These are phyloP conservation scores for Keithomyces neogunnii DNA, from an alignment of 2,329 filamentous ascomycete genomes.

Conservation along the genomic window DNA sequence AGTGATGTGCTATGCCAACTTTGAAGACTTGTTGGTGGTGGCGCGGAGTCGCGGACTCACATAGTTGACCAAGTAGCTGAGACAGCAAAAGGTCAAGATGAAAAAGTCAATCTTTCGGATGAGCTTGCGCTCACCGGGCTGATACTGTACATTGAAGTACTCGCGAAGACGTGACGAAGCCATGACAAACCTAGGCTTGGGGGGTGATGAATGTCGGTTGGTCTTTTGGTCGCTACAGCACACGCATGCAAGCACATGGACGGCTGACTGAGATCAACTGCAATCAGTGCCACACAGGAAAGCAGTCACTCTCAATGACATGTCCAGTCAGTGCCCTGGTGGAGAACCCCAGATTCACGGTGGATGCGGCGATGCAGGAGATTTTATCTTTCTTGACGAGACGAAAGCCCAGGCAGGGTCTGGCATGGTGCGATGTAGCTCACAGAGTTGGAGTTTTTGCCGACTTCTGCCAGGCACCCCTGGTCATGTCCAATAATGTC, in stretches of 20 bases:
- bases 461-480: too few species aligned
- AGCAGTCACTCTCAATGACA: not conserved
- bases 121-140: conserved; percentile 33
- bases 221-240: too few species aligned
- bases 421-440: too few species aligned
- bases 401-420: too few species aligned
- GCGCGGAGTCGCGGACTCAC: not conserved
- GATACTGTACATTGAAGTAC: conserved; percentile 25
- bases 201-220: too few species aligned
- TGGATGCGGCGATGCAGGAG: not conserved
- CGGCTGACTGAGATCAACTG: not conserved
- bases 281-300: not conserved
- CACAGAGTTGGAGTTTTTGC: too few species aligned
- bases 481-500: too few species aligned
- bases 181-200: not conserved
- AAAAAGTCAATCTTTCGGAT: conserved; percentile 48
- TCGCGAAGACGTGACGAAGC: conserved; percentile 14
- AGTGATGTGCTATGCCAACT: not conserved
- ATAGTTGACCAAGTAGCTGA: conserved; percentile 6
- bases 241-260: too few species aligned
- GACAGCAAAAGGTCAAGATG: conserved; percentile 8
- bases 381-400: not conserved
- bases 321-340: not conserved
- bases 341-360: not conserved
- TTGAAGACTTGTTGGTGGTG: too few species aligned